phyloP scores from a whole-genome alignment of 768 basidiomycete species.

The Phylloporus arenicola region DNA sequence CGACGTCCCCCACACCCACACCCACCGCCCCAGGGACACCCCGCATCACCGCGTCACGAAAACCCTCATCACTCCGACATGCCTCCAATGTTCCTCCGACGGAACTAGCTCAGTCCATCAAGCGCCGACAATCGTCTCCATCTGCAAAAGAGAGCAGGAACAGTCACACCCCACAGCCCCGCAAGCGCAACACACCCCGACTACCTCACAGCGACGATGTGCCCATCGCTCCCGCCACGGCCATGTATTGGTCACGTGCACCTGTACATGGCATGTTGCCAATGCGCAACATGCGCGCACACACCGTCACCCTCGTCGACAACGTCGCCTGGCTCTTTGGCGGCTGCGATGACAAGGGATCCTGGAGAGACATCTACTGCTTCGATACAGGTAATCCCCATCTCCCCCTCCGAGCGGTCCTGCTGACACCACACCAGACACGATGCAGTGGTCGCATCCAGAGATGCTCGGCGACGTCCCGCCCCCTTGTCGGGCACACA shows the following conservation, averaged over 20 bases:
- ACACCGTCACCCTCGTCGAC: slow-evolving; percentile 80
- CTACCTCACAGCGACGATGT: slow-evolving; percentile 59
- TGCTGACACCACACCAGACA: slow-evolving; percentile 45
- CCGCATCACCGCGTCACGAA: slow-evolving; percentile 23
- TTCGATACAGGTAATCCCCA: slow-evolving; percentile 68
- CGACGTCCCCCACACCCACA: slow-evolving; percentile 11
- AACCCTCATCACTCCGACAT: slow-evolving; percentile 29
- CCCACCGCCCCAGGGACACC: slow-evolving; percentile 23
- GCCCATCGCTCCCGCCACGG: slow-evolving; percentile 58
- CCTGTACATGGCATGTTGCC: slow-evolving; percentile 72
- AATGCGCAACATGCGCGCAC: slow-evolving; percentile 67
- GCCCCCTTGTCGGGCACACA: slow-evolving; percentile 83
- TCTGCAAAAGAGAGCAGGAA: slow-evolving; percentile 23
- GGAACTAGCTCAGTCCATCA: slow-evolving; percentile 23
- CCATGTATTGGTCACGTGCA: slow-evolving; percentile 83
- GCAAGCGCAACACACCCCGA: slow-evolving; percentile 47
- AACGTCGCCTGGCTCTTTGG: slow-evolving; percentile 83
- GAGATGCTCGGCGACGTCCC: slow-evolving; percentile 74
- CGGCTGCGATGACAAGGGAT: slow-evolving; percentile 78
- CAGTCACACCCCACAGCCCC: slow-evolving; percentile 24
- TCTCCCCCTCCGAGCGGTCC: not conserved
- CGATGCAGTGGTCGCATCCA: slow-evolving; percentile 84
- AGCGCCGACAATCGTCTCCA: slow-evolving; percentile 25
- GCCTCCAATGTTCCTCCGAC: slow-evolving; percentile 26
- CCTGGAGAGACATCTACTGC: slow-evolving; percentile 71